A percentile compares a stretch with the other conserved stretches of the same genome.
phyloP scores from a whole-genome alignment of 2,329 filamentous ascomycete genomes.

The Talaromyces rugulosus region DNA sequence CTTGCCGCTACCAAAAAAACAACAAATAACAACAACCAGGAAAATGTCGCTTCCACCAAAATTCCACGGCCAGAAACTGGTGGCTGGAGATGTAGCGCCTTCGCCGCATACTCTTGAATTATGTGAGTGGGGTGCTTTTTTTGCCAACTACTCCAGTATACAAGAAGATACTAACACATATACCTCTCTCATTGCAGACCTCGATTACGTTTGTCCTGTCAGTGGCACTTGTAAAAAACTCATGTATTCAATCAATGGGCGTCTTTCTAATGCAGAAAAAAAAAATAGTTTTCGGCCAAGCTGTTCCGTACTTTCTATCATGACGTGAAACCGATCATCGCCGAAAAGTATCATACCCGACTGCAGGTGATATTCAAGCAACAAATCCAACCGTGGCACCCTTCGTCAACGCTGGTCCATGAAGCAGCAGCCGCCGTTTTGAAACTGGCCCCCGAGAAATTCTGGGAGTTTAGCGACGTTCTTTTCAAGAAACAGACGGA shows the following conservation, averaged over 20 bases:
- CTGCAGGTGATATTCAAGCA: constrained; percentile 81
- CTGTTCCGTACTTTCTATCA: constrained; percentile 73
- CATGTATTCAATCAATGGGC: neutral
- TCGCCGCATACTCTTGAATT: constrained; percentile 35
- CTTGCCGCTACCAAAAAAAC: neutral
- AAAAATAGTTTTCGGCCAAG: constrained; percentile 56
- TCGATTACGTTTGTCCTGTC: constrained; percentile 85
- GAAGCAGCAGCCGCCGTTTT: constrained; percentile 83
- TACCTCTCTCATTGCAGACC: constrained; percentile 43
- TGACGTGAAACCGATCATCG: constrained; percentile 61
- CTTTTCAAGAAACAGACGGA: constrained; percentile 67
- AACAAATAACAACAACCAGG: neutral
- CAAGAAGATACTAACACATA: neutral
- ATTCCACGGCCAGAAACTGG: constrained; percentile 50
- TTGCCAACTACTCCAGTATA: too few species aligned
- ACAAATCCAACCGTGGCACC: constrained; percentile 94
- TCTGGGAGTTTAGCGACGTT: constrained; percentile 72
- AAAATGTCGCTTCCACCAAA: constrained; percentile 57
- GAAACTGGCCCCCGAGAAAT: constrained; percentile 63
- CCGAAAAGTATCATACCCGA: constrained; percentile 53
- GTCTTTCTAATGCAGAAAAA: neutral
- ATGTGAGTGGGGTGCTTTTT: constrained; percentile 25
- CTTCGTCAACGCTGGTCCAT: constrained; percentile 65
- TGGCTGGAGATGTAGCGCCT: constrained; percentile 15
- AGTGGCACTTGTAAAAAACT: constrained; percentile 17